Evolutionary conservation across 2,329 filamentous ascomycete genomes (phyloP).

Genomic region (Ascosphaera apis): DNA sequence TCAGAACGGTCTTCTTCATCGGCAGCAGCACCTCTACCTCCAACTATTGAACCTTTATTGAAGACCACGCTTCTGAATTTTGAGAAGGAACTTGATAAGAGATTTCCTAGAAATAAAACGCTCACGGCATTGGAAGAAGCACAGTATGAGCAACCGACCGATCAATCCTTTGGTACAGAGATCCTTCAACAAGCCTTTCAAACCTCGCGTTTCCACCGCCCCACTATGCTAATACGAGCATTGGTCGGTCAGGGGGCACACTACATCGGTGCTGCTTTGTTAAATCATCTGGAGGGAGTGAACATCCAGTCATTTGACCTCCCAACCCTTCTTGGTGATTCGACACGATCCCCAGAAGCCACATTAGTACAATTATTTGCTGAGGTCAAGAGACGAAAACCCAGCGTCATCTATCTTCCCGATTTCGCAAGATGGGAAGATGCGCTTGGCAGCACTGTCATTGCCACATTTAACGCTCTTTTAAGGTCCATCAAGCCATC

Average conservation of each 20-base stretch:
- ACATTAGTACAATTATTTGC: conserved; percentile 77
- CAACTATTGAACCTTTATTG: conserved; percentile 59
- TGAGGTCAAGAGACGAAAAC: conserved; percentile 83
- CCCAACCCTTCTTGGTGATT: conserved; percentile 63
- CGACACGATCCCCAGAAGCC: conserved; percentile 58
- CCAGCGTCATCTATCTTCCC: conserved; percentile 85
- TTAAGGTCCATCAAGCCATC: conserved; percentile 66
- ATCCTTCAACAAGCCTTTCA: conserved; percentile 61
- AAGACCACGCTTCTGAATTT: conserved; percentile 49
- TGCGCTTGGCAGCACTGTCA: conserved; percentile 37
- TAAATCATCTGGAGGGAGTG: conserved; percentile 80
- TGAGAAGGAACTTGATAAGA: conserved; percentile 42
- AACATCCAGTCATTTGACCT: conserved; percentile 92
- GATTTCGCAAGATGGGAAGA: conserved; percentile 73
- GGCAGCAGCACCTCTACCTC: conserved; percentile 58
- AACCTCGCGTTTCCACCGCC: conserved; percentile 65
- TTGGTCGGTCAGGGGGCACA: conserved; percentile 75
- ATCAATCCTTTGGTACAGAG: conserved; percentile 66
- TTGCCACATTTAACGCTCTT: conserved; percentile 65
- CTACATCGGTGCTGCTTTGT: conserved; percentile 62
- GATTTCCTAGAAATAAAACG: conserved; percentile 67
- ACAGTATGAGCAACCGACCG: conserved; percentile 66
- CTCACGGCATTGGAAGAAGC: conserved; percentile 82
- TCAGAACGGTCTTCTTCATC: conserved; percentile 78
- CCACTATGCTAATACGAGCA: conserved; percentile 66